These are phyloP conservation scores for Oropetium thomaeum DNA, from an alignment of 176 grass and related monocot species.

Conservation along the genomic window DNA sequence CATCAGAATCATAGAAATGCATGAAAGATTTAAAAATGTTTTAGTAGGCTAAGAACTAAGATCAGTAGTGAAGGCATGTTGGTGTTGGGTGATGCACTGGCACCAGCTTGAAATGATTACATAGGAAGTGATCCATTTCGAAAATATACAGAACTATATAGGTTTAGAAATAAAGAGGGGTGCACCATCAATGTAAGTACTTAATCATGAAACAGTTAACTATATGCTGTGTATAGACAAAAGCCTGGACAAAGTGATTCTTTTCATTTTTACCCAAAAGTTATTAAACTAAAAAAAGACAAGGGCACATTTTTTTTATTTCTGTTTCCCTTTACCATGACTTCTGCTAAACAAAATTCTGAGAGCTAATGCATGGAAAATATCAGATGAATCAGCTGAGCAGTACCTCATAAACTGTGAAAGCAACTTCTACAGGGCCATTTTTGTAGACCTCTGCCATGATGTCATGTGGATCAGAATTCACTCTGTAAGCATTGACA, in stretches of 20 bases:
- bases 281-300: not conserved
- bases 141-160: not conserved
- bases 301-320: not conserved
- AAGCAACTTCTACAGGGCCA: constrained; percentile 84
- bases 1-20: constrained; percentile 16
- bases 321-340: not conserved
- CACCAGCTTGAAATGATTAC: not conserved
- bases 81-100: not conserved
- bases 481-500: constrained; percentile 66
- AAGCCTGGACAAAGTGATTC: not conserved
- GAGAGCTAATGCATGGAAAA: not conserved
- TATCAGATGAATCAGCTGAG: not conserved
- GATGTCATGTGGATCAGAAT: constrained; percentile 66
- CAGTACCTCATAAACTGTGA: constrained; percentile 86
- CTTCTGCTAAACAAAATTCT: not conserved
- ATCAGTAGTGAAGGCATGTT: not conserved
- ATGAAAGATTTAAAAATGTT: not conserved
- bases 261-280: not conserved
- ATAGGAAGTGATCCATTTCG: not conserved
- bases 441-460: constrained; percentile 86
- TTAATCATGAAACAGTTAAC: not conserved
- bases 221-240: not conserved
- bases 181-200: not conserved
- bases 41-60: not conserved
- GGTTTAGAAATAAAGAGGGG: not conserved